These are phyloP conservation scores for Gossypium laxum DNA, from an alignment of 441 rosid genomes.

Conservation along the genomic window DNA sequence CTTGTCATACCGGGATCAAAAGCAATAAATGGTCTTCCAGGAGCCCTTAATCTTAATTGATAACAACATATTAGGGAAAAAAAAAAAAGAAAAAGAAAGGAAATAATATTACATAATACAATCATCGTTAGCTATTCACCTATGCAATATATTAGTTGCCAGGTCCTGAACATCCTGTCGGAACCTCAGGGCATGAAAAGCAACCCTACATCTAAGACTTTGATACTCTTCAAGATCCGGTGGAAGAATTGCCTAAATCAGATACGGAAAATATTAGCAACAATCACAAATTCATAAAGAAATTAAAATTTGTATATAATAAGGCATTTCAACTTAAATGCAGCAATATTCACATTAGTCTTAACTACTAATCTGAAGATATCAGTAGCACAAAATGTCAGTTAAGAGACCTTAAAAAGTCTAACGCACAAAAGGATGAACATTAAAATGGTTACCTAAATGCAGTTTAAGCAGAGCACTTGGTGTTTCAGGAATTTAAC, in stretches of 20 bases:
- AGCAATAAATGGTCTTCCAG: constrained; percentile 79
- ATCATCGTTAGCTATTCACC: constrained; percentile 28
- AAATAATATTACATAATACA: neutral
- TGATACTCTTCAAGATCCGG: constrained; percentile 77
- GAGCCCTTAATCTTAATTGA: constrained; percentile 58
- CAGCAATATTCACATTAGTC: neutral
- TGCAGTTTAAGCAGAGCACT: neutral
- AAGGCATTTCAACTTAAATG: neutral
- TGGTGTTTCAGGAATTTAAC: neutral
- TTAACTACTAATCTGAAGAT: neutral
- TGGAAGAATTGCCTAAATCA: constrained; percentile 63
- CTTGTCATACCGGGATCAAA: constrained; percentile 94
- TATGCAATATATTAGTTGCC: constrained; percentile 41
- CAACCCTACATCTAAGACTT: constrained; percentile 84
- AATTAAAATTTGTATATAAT: neutral
- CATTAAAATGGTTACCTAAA: neutral
- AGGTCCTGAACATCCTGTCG: constrained; percentile 62
- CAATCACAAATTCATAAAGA: neutral
- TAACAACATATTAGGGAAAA: neutral
- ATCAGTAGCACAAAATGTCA: neutral
- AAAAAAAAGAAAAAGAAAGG: neutral
- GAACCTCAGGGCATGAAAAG: constrained; percentile 73
- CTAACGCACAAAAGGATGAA: neutral
- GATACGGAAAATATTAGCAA: constrained; percentile 14
- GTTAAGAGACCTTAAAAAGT: neutral